phyloP scores from a whole-genome alignment of 2,329 filamentous ascomycete species.

The Leptographium lundbergii region DNA sequence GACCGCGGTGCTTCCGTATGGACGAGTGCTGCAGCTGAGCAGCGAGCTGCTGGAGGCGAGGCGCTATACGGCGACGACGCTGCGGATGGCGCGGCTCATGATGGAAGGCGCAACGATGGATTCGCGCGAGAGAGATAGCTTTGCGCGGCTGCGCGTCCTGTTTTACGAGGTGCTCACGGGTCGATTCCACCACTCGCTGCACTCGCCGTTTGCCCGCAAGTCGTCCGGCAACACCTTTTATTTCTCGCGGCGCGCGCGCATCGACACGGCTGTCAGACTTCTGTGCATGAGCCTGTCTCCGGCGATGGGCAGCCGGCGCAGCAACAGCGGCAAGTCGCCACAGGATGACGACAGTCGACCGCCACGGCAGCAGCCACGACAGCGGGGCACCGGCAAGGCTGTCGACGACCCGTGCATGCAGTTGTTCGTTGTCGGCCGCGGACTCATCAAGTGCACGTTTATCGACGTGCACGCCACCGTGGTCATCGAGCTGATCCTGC shows the following conservation, averaged over 20 bases:
- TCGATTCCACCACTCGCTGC: conserved; percentile 13
- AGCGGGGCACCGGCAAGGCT: neutral
- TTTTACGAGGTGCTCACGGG: conserved; percentile 12
- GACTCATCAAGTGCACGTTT: conserved; percentile 12
- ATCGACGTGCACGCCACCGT: conserved; percentile 9
- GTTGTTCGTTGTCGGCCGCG: conserved; percentile 9
- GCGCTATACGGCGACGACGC: conserved; percentile 5
- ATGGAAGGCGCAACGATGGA: neutral
- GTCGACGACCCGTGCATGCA: conserved; percentile 6
- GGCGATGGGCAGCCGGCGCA: neutral
- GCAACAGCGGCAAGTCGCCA: too few species aligned
- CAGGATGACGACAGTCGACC: too few species aligned
- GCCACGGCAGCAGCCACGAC: neutral
- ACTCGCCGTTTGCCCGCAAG: conserved; percentile 12
- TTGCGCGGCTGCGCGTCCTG: conserved; percentile 8
- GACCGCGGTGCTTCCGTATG: conserved; percentile 9
- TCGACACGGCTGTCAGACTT: conserved; percentile 11
- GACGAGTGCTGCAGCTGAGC: conserved; percentile 12
- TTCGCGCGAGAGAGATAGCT: conserved; percentile 1
- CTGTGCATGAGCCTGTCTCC: conserved; percentile 5
- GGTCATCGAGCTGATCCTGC: conserved; percentile 10
- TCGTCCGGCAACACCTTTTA: conserved; percentile 9
- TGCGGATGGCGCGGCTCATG: conserved; percentile 5
- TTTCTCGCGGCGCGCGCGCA: conserved; percentile 12
- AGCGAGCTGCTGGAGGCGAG: conserved; percentile 9